A percentile compares a stretch with the other conserved stretches of the same genome.
Evolutionary conservation across 495 filamentous ascomycete species (phyloP).

Genomic region (Parathielavia hyrcaniae): DNA sequence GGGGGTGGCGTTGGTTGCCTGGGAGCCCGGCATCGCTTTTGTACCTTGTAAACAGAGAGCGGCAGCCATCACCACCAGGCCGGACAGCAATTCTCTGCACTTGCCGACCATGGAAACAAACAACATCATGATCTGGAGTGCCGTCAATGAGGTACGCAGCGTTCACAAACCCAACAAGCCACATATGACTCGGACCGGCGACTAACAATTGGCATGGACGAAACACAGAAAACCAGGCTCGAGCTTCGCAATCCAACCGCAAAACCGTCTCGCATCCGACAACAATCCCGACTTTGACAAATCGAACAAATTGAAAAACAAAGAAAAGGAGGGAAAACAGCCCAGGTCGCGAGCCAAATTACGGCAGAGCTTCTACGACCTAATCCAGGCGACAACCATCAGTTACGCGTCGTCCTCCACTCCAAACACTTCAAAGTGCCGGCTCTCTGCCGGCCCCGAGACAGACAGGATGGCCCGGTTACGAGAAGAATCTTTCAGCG

Average conservation of each 20-base stretch:
- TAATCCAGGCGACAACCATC: conserved; percentile 25
- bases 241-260: conserved; percentile 33
- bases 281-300: conserved; percentile 24
- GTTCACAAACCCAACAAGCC: neutral
- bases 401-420: conserved; percentile 14
- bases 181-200: neutral
- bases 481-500: conserved; percentile 30
- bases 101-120: neutral
- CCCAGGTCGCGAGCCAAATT: conserved; percentile 19
- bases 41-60: neutral
- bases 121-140: neutral
- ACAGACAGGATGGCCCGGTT: conserved; percentile 21
- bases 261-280: conserved; percentile 31
- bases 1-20: conserved; percentile 17
- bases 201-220: conserved; percentile 11
- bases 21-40: conserved; percentile 11
- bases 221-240: conserved; percentile 35
- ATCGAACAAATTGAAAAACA: conserved; percentile 4
- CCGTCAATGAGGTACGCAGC: neutral
- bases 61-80: neutral
- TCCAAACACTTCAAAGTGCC: neutral
- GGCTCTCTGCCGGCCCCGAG: neutral
- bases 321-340: conserved; percentile 1
- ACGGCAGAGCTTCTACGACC: conserved; percentile 28
- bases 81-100: neutral